Base-by-base conservation (phyloP, 2,329 filamentous ascomycete genomes). In the Botrytis paeoniae region DNA sequence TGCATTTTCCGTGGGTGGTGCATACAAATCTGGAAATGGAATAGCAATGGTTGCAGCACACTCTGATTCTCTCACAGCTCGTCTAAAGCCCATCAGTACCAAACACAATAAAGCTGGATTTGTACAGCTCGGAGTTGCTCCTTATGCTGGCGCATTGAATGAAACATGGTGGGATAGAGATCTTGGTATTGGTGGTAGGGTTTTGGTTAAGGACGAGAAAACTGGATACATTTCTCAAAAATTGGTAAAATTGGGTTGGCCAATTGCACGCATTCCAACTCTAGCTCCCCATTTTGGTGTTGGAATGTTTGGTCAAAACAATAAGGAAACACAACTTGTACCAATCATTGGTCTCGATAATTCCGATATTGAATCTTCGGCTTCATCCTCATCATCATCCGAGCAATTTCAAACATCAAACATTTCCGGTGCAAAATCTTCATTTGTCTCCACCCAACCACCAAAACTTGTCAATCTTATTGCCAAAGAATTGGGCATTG, bases 151-250 rank as follows among this genome's bases (percentile, higher is more conserved):
- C 69, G 94, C 86, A 1, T 84, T 98, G 75, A 96, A 95, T 81
- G 86, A 87, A 75, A 98, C 96, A 1, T 98, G 96, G 96, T 98
- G 95, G 95, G 96, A 98, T 82, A 89, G 96, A 54, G 96, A 99
- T 82, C 87, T 99, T 69, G 91, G 93, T 76, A 92, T 98, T 78
- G 96, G 94, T 76, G 96, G 96, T 57, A 88, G 94, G 62, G 95
- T 98, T 6, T 86, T 98, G 66, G 91, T 98, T 63, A 92, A 91
- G 76, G 91, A 97, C 78, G 81, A 86, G 7, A 83, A 85, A 65
- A 88, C 89, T 3, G 92, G 92, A 77, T 97, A 95, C 86, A 93
- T 97, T 51, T 86, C 88, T 35, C 90, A 89, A 43, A 93, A 91
- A 84, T 86, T 98, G 63, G 95, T 98, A 75, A 97, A 97, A 85